These are phyloP conservation scores for Pseudogymnoascus verrucosus DNA, from an alignment of 2,329 filamentous ascomycete genomes.

Conservation along the genomic window DNA sequence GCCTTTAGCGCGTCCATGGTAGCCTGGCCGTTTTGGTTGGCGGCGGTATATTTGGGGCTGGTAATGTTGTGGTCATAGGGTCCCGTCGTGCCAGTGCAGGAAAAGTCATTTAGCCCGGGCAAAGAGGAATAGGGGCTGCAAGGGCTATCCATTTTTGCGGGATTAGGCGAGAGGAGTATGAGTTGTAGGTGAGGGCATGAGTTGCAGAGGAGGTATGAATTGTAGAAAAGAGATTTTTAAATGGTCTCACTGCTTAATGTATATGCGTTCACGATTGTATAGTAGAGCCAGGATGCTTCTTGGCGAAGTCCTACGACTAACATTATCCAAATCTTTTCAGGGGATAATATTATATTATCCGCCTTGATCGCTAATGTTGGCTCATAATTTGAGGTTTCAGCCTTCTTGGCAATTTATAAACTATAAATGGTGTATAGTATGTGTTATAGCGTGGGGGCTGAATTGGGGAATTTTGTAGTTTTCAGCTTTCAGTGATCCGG, in stretches of 20 bases:
- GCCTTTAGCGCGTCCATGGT: not conserved
- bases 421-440: not conserved
- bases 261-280: not conserved
- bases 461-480: not conserved
- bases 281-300: not conserved
- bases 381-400: not conserved
- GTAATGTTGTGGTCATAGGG: not conserved
- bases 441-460: not conserved
- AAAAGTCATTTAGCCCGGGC: not conserved
- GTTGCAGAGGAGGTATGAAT: not conserved
- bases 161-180: not conserved
- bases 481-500: not conserved
- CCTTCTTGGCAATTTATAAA: not conserved
- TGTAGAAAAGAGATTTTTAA: not conserved
- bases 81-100: not conserved
- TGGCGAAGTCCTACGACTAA: not conserved
- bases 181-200: not conserved
- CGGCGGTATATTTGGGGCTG: not conserved
- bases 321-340: not conserved
- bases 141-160: not conserved
- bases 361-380: not conserved
- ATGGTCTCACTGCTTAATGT: not conserved
- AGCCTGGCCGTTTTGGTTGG: not conserved
- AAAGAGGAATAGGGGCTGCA: not conserved
- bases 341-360: not conserved